Evolutionary conservation across 805 yeast species (phyloP), one percentile per base, ranked within the genome.

Genomic region (Wickerhamomyces pijperi): DNA sequence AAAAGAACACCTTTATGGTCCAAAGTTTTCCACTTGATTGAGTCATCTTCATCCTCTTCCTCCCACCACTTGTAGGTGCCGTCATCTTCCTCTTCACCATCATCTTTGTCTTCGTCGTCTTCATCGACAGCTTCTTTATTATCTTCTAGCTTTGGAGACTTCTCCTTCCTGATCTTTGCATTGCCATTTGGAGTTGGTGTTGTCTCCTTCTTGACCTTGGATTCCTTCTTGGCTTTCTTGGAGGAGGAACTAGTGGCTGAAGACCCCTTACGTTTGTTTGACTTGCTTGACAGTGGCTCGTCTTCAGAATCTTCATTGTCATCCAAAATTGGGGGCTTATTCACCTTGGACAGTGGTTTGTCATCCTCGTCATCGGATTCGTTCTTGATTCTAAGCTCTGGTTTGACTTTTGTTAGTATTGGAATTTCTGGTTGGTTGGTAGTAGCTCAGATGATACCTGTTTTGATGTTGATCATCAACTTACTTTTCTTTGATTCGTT

Each of bases 1-100:
- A 90, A 90, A 25, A 88, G 62, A 12, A 90, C 96, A 51, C 98
- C 98, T 47, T 73, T 78, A 56, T 90, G 98, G 45, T 75, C 85
- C 38, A 90, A 63, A 1, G 87, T 72, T 19, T 76, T 79, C 98
- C 98, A 90, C 54, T 86, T 85, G 39, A 78, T 68, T 33, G 79
- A 74, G 25, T 81, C 90, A 52, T 83, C 82, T 25, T 76, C 82
- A 28, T 62, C 58, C 35, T 74, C 75, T 34, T 74, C 76, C 55
- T 84, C 90, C 92, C 95, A 86, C 94, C 94, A 78, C 58, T 77
- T 79, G 54, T 74, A 78, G n/a, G 61, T 65, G 2, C 70, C 84
- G 3, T 71, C 78, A n/a, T 71, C 77, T 15, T 71, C 78, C 16
- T 66, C 74, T 5, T 61, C 71, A 2, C 60, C 67, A 9, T 55